Evolutionary conservation across 2,329 filamentous ascomycete species (phyloP), one percentile per base, ranked within the genome.

Genomic region (Cercospora nicotianae): DNA sequence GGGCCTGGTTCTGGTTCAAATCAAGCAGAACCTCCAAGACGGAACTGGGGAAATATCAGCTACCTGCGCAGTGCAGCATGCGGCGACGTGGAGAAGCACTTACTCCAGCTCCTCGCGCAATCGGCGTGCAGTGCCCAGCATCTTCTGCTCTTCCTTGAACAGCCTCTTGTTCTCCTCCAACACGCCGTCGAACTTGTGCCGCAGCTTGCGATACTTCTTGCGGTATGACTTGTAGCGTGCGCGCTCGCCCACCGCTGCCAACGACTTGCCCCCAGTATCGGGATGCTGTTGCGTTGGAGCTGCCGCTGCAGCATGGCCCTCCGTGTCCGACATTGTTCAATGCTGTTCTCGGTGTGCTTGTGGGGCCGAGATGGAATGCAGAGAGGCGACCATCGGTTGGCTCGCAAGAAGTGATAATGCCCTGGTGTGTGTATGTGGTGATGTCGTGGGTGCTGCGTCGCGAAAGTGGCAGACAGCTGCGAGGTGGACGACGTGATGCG

Each of bases 191-290:
- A 95, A 96, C 30, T 85, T 84, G 78, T 90, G 85, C 81, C 91
- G 90, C 89, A 95, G 92, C 85, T 96, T 96, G 75, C 91, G 90
- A 80, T 96, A 99, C 84, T 99, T 99, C 83, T 97, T 96, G 69
- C 78, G 77, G 76, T 77, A 79, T 70, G 77, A 79, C 66, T 79
- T 79, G 76, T 79, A 79, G 10, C 66, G 73, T 5, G 72, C 71
- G 10, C 70, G 69, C 60, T 74, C 69, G 8, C 12, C 45, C 23
- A 67, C 63, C 16, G 70, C 64, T 23, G 70, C 72, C 53, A 76
- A 67, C 18, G 70, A 70, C 64, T 72, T 74, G 18, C 72, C 72
- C 28, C 67, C 72, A 45, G 67, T 70, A 28, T 67, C 69, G 30
- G 69, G 62, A 64, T 70, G 71, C 57, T 45, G 45, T 60, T 63